phyloP scores from a whole-genome alignment of 1,139 yeast genomes.

The Lodderomyces theae region DNA sequence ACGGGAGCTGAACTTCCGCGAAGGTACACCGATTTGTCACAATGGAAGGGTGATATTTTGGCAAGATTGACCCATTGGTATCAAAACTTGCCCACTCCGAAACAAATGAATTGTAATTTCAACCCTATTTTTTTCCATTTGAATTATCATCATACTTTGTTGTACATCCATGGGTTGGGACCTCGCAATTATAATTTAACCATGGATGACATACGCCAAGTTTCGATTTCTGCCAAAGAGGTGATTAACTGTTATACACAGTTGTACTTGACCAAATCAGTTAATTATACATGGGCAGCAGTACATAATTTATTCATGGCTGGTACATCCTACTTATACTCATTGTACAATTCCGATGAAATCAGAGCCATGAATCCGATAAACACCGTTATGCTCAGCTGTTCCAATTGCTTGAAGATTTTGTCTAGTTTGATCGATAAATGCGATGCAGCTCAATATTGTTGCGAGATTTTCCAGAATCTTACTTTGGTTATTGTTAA shows the following conservation, averaged over 20 bases:
- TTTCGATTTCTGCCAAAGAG: conserved; percentile 65
- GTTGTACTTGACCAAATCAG: conserved; percentile 51
- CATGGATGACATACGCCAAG: conserved; percentile 50
- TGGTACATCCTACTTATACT: conserved; percentile 77
- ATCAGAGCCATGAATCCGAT: conserved; percentile 47
- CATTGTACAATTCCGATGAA: conserved; percentile 64
- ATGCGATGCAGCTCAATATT: conserved; percentile 76
- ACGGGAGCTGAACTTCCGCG: conserved; percentile 73
- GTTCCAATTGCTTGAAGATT: conserved; percentile 59
- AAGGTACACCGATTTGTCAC: conserved; percentile 48
- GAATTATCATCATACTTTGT: conserved; percentile 73
- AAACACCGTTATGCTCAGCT: conserved; percentile 52
- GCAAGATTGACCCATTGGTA: conserved; percentile 61
- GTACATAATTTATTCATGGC: conserved; percentile 88
- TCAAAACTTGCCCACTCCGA: conserved; percentile 51
- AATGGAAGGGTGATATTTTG: conserved; percentile 58
- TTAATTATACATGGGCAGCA: conserved; percentile 92
- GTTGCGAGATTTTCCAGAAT: conserved; percentile 70
- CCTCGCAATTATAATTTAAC: conserved; percentile 62
- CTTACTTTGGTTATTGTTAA: conserved; percentile 69
- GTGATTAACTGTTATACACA: conserved; percentile 63
- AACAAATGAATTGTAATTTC: conserved; percentile 72
- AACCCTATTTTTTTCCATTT: conserved; percentile 65
- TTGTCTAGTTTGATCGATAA: conserved; percentile 60
- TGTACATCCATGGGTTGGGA: conserved; percentile 72